phyloP scores from a whole-genome alignment of 306 rosid genomes.

The Echinosophora koreensis region DNA sequence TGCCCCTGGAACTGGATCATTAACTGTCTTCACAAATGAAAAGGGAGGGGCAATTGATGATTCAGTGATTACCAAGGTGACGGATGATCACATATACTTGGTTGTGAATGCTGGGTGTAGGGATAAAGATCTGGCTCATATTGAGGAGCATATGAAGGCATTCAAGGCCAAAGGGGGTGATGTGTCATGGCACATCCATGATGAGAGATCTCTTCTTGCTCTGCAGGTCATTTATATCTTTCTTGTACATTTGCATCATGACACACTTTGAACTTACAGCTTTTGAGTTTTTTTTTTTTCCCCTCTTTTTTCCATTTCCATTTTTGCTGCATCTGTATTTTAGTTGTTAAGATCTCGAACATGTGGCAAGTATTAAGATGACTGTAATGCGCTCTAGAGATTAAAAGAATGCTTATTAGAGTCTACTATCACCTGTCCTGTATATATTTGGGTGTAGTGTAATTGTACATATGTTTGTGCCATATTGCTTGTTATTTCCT shows the following conservation, averaged over 20 bases:
- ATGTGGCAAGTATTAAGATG: conserved; percentile 18
- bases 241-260: conserved; percentile 28
- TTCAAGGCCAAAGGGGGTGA: conserved; percentile 94
- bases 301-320: background rate
- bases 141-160: conserved; percentile 87
- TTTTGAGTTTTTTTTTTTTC: background rate
- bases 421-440: background rate
- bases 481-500: conserved; percentile 21
- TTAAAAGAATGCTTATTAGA: background rate
- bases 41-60: conserved; percentile 93
- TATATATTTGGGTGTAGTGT: conserved; percentile 14
- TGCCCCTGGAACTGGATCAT: conserved; percentile 78
- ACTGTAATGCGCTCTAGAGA: background rate
- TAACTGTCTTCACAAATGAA: conserved; percentile 89
- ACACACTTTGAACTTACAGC: conserved; percentile 27
- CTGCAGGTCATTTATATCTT: conserved; percentile 66
- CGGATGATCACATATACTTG: conserved; percentile 76
- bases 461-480: background rate
- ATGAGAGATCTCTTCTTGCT: conserved; percentile 91
- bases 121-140: conserved; percentile 92
- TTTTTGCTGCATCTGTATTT: conserved; percentile 23
- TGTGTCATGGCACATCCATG: conserved; percentile 94
- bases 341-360: conserved; percentile 25
- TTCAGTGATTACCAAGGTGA: conserved; percentile 90
- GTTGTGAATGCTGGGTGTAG: conserved; percentile 95